A percentile compares a stretch with the other conserved stretches of the same genome.
phyloP scores from a whole-genome alignment of 2,329 filamentous ascomycete genomes.

The Penicillium polonicum region DNA sequence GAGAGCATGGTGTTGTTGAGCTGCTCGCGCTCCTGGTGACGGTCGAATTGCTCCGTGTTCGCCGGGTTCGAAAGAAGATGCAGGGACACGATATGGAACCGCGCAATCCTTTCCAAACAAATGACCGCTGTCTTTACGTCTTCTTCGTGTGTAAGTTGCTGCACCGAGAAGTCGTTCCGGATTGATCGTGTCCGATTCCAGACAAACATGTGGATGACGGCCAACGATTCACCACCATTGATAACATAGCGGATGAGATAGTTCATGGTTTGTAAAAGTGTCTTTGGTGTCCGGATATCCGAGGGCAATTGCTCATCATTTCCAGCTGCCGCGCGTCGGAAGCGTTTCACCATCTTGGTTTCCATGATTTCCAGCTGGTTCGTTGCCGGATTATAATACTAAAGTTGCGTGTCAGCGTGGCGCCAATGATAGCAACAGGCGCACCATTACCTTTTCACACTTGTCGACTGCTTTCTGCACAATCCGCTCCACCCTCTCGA shows the following conservation, averaged over 20 bases:
- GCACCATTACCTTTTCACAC: constrained; percentile 54
- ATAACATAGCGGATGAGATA: constrained; percentile 53
- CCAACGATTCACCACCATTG: constrained; percentile 50
- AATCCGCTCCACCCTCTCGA: constrained; percentile 61
- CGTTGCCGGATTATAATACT: constrained; percentile 39
- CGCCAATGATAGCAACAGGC: background rate
- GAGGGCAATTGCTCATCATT: constrained; percentile 63
- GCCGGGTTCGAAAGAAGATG: constrained; percentile 57
- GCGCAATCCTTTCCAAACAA: constrained; percentile 62
- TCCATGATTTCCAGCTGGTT: constrained; percentile 37
- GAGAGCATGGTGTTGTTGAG: constrained; percentile 63
- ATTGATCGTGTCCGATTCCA: constrained; percentile 66
- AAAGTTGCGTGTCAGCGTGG: constrained; percentile 8
- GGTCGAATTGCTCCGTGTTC: constrained; percentile 55
- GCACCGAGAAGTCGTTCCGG: constrained; percentile 64
- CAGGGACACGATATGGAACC: constrained; percentile 62
- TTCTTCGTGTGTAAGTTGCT: constrained; percentile 57
- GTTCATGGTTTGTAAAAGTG: constrained; percentile 48
- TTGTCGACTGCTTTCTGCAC: constrained; percentile 61
- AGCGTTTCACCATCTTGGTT: constrained; percentile 61
- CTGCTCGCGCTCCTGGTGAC: constrained; percentile 63
- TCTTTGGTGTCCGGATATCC: constrained; percentile 59
- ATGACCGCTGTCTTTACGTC: constrained; percentile 59
- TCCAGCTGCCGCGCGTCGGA: constrained; percentile 61
- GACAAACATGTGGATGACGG: constrained; percentile 60